These are phyloP conservation scores for Ephemerocybe angulata DNA, from an alignment of 768 basidiomycete genomes.

Conservation along the genomic window DNA sequence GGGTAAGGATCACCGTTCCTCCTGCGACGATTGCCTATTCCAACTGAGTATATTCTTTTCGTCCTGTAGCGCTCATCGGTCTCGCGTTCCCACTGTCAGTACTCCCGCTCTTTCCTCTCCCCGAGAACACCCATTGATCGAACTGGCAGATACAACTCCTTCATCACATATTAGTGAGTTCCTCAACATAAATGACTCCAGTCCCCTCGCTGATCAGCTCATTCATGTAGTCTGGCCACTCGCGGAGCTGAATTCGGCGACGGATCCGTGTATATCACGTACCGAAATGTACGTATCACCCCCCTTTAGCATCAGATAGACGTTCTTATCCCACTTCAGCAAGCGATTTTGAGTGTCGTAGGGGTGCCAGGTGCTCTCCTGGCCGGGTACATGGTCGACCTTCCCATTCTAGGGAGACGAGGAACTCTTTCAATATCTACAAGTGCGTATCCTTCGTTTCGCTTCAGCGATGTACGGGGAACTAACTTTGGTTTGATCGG, in stretches of 20 bases:
- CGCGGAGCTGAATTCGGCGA: constrained; percentile 70
- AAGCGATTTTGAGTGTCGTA: constrained; percentile 64
- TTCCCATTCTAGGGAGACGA: constrained; percentile 58
- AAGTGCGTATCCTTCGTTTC: constrained; percentile 38
- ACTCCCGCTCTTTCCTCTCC: constrained; percentile 40
- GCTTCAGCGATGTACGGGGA: constrained; percentile 30
- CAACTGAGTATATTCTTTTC: not conserved
- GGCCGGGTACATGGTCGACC: constrained; percentile 68
- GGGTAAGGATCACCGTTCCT: constrained; percentile 25
- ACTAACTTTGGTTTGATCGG: constrained; percentile 51
- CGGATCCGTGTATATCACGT: constrained; percentile 64
- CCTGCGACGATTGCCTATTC: not conserved
- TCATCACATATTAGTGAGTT: constrained; percentile 29
- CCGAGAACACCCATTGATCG: constrained; percentile 40
- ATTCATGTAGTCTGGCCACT: constrained; percentile 25
- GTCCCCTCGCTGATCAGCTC: not conserved
- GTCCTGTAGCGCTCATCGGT: constrained; percentile 59
- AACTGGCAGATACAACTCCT: constrained; percentile 26
- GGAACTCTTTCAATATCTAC: constrained; percentile 66
- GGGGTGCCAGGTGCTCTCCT: constrained; percentile 72
- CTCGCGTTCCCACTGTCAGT: constrained; percentile 51
- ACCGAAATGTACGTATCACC: constrained; percentile 53
- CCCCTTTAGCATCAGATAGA: constrained; percentile 29
- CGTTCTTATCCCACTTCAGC: constrained; percentile 61
- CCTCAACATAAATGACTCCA: constrained; percentile 49